Conservation (phyloP, 2,329 filamentous ascomycete genomes). For the Corniculantispora saksenae region DNA sequence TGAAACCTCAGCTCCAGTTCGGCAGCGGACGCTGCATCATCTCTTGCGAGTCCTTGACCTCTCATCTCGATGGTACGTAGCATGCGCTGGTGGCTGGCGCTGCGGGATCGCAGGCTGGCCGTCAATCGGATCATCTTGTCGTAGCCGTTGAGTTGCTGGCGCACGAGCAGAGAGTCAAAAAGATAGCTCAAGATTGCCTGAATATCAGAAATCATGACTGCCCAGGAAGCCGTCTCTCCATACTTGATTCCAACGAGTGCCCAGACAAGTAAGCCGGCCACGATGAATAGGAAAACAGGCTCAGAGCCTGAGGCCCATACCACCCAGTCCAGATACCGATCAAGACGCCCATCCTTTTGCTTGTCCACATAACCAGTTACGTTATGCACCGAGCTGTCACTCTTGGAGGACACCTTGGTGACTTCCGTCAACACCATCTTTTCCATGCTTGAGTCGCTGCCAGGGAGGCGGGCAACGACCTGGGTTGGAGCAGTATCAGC, state of each 20-base stretch:
- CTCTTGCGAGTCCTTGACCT: neutral
- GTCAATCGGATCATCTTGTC: slow-evolving; percentile 31
- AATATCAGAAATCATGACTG: slow-evolving; percentile 37
- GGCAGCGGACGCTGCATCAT: slow-evolving; percentile 22
- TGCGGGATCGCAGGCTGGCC: slow-evolving; percentile 34
- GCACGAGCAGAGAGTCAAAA: slow-evolving; percentile 40
- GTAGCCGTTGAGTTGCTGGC: slow-evolving; percentile 39
- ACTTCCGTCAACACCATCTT: neutral
- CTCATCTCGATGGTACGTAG: slow-evolving; percentile 25
- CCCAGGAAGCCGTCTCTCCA: slow-evolving; percentile 36
- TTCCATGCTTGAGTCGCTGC: neutral
- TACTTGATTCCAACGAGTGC: slow-evolving; percentile 32
- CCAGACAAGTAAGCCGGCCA: slow-evolving; percentile 33
- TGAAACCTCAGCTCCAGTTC: slow-evolving; percentile 23
- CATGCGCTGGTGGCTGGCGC: slow-evolving; percentile 33
- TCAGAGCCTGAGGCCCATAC: slow-evolving; percentile 26
- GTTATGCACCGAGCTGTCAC: slow-evolving; percentile 16
- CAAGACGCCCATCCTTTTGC: slow-evolving; percentile 21
- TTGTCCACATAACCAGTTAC: slow-evolving; percentile 24
- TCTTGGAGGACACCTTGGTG: slow-evolving; percentile 3
- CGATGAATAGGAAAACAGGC: slow-evolving; percentile 31
- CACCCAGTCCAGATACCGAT: slow-evolving; percentile 26
- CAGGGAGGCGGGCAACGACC: neutral
- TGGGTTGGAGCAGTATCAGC: slow-evolving; percentile 19
- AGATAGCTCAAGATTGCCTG: slow-evolving; percentile 40